Base-by-base conservation (phyloP, 2,329 filamentous ascomycete species). In the Cryphonectria parasitica region DNA sequence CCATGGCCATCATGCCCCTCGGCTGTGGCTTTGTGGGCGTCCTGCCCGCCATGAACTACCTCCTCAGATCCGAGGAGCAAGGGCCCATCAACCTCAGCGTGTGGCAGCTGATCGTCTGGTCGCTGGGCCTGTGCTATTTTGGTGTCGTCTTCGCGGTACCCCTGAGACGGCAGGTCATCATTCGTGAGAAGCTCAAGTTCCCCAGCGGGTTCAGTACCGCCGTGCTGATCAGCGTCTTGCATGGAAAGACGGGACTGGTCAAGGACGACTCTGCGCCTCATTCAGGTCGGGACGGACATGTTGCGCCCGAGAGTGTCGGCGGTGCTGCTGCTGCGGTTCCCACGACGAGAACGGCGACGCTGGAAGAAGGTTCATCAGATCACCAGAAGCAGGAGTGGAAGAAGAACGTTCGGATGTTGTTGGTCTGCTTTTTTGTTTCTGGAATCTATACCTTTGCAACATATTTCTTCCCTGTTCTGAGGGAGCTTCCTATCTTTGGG, bases 91-190 rank as follows among this genome's bases (percentile, higher is more conserved):
- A 87, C 68, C 82, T 97, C 61, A 89, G 89, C 49, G 86, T 93
- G 52, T 89, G 90, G 84, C 94, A 94, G 79, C 82, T 98, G 74
- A 90, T 97, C 8, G 80, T 98, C 10, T 99, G 96, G 96, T 92
- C 94, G 36, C 80, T 99, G 68, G 96, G 96, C 0, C 88, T 99
- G 22, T 98, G 95, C 78, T 95, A 98, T 77, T 99, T 99, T 78
- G 96, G 96, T 0, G 96, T 98, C 1, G 91, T 98, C 0, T 98
- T 99, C 82, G 96, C 95, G 0, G 95, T 99, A 19, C 96, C 96
- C 0, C 78, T 98, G 85, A 87, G 96, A 63, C 92, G 90, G 69
- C 94, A 99, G 82, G 95, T 98, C 68, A 97, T 99, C 72, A 93
- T 99, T 69, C 84, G 92, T 70, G 96, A 99, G 82, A 92, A 95